Evolutionary conservation across 202 grass and related monocot genomes (phyloP).

Genomic region (Alloteropsis angusta): DNA sequence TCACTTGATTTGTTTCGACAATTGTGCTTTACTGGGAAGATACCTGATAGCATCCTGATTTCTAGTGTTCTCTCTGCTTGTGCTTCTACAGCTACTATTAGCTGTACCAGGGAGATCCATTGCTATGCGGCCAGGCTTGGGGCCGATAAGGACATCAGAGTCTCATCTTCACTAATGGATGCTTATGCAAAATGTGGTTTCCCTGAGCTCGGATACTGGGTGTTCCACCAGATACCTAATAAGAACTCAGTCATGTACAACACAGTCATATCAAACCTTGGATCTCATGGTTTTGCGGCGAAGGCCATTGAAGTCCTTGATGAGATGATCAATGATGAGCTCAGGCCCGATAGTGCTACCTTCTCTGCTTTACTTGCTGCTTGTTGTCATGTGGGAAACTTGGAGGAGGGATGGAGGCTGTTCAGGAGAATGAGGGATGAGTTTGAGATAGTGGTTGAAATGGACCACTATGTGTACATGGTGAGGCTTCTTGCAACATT

Average conservation of each 20-base stretch:
- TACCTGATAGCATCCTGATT: constrained; percentile 50
- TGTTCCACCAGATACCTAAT: constrained; percentile 37
- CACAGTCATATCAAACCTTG: constrained; percentile 58
- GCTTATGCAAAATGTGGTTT: constrained; percentile 82
- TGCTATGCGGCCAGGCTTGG: constrained; percentile 43
- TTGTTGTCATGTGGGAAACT: constrained; percentile 58
- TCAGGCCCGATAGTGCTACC: constrained; percentile 50
- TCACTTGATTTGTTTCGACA: constrained; percentile 46
- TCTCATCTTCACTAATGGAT: constrained; percentile 55
- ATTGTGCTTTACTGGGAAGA: constrained; percentile 38
- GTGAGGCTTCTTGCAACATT: constrained; percentile 61
- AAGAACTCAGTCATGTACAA: constrained; percentile 64
- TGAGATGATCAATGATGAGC: constrained; percentile 38
- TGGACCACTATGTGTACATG: constrained; percentile 79
- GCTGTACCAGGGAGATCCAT: constrained; percentile 48
- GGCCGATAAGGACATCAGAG: constrained; percentile 28
- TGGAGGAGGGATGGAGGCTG: constrained; percentile 55
- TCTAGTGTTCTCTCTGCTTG: constrained; percentile 50
- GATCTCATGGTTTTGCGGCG: constrained; percentile 47
- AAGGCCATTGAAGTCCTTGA: constrained; percentile 55
- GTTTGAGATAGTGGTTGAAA: constrained; percentile 36
- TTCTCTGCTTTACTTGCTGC: constrained; percentile 60
- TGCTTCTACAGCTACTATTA: constrained; percentile 39
- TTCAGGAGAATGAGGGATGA: constrained; percentile 68
- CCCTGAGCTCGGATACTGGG: constrained; percentile 29